Conservation (phyloP, 352 stramenopile species). For the Phytophthora ramorum region DNA sequence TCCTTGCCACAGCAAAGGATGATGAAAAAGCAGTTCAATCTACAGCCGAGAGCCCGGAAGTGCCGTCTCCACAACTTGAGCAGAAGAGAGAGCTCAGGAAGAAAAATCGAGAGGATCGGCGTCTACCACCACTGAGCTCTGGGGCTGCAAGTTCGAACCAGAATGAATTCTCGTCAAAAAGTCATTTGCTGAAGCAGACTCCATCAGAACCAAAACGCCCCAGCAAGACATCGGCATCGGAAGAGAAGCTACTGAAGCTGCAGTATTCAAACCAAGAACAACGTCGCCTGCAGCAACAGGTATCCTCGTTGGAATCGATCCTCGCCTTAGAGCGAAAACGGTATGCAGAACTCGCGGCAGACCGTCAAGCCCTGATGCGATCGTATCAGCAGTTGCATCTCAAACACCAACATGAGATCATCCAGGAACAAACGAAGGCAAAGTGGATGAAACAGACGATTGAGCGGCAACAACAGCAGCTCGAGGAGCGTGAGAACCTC, state of each 20-base stretch:
- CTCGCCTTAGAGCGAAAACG: constrained; percentile 40
- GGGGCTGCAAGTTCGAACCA: constrained; percentile 11
- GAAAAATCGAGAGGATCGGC: constrained; percentile 41
- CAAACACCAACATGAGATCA: constrained; percentile 52
- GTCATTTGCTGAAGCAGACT: not conserved
- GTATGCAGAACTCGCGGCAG: constrained; percentile 31
- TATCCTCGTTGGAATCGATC: constrained; percentile 30
- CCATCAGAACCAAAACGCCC: constrained; percentile 14
- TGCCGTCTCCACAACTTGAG: constrained; percentile 1
- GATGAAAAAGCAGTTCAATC: not conserved
- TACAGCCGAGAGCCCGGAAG: not conserved
- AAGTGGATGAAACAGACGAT: constrained; percentile 54
- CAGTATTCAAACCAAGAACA: constrained; percentile 39
- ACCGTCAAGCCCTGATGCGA: constrained; percentile 39
- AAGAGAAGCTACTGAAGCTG: constrained; percentile 26
- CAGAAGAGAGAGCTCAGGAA: constrained; percentile 30
- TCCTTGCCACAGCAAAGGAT: not conserved
- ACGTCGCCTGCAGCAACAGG: constrained; percentile 26
- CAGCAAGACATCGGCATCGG: constrained; percentile 12
- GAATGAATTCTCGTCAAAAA: constrained; percentile 2
- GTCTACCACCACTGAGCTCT: not conserved
- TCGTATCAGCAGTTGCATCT: constrained; percentile 49
- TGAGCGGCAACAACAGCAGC: constrained; percentile 44
- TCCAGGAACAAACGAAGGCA: constrained; percentile 49
- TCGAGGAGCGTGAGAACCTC: constrained; percentile 42